These are phyloP conservation scores for Apostasia shenzhenica DNA, from an alignment of 106 monocot genomes.

Conservation along the genomic window DNA sequence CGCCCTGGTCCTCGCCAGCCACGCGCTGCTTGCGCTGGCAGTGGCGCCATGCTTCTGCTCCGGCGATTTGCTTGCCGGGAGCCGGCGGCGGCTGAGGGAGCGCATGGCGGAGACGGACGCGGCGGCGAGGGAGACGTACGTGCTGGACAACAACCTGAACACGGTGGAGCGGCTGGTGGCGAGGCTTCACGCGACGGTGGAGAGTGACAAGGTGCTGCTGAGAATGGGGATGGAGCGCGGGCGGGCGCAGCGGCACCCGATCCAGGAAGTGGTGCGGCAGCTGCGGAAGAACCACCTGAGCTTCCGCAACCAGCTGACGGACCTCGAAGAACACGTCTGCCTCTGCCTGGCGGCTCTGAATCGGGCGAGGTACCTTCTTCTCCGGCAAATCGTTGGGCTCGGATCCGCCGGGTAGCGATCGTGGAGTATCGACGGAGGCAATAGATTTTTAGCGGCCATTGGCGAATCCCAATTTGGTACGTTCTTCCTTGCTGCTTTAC, in stretches of 20 bases:
- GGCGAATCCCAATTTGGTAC: too few species aligned
- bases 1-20: conserved; percentile 39
- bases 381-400: conserved; percentile 32
- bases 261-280: conserved; percentile 52
- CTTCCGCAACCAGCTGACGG: conserved; percentile 43
- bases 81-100: conserved; percentile 22
- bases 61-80: conserved; percentile 9
- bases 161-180: conserved; percentile 67
- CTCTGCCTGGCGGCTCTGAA: conserved; percentile 64
- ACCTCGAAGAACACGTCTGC: conserved; percentile 75
- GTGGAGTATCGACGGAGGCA: neutral
- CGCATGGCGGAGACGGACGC: conserved; percentile 49
- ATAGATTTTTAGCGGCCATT: too few species aligned
- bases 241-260: conserved; percentile 28
- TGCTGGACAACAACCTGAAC: conserved; percentile 49
- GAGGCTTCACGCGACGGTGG: conserved; percentile 57
- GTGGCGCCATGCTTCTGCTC: conserved; percentile 1
- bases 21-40: conserved; percentile 24
- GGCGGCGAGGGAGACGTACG: conserved; percentile 54
- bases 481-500: too few species aligned
- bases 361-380: conserved; percentile 39
- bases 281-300: conserved; percentile 39
- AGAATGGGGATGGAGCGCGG: conserved; percentile 39
- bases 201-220: conserved; percentile 56
- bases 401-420: neutral